Percentiles rank a stretch among this genome's conserved stretches.
phyloP scores from a whole-genome alignment of 2,329 filamentous ascomycete genomes.

The Ophiostoma montium region DNA sequence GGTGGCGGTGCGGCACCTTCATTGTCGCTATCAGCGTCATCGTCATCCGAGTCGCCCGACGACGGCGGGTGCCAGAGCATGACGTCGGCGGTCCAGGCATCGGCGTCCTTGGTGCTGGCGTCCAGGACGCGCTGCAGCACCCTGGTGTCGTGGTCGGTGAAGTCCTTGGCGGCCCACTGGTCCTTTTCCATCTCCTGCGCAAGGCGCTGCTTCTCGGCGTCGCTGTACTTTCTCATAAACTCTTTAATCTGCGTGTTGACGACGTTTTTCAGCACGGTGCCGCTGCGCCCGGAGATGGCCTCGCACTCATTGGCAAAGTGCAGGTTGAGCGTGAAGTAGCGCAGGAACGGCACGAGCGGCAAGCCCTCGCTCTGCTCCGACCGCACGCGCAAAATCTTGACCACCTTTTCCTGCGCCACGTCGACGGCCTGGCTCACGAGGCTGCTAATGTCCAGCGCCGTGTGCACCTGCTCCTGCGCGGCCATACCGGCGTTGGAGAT shows the following conservation, averaged over 20 bases:
- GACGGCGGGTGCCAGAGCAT: constrained; percentile 41
- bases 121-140: constrained; percentile 52
- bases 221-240: constrained; percentile 58
- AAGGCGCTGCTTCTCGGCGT: constrained; percentile 58
- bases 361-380: constrained; percentile 58
- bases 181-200: constrained; percentile 68
- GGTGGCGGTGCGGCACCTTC: constrained; percentile 6
- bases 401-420: constrained; percentile 61
- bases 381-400: constrained; percentile 63
- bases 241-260: constrained; percentile 73
- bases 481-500: constrained; percentile 28
- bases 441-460: constrained; percentile 62
- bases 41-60: constrained; percentile 6
- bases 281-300: constrained; percentile 65
- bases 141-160: constrained; percentile 45
- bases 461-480: constrained; percentile 61
- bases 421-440: constrained; percentile 70
- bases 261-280: constrained; percentile 60
- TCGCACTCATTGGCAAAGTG: constrained; percentile 81
- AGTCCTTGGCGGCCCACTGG: constrained; percentile 67
- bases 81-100: constrained; percentile 48
- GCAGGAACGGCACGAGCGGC: constrained; percentile 55
- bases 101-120: constrained; percentile 56
- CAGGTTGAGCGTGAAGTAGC: constrained; percentile 71
- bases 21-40: constrained; percentile 18